phyloP scores from a whole-genome alignment of 2,329 filamentous ascomycete species.

The Botrytis fabae region DNA sequence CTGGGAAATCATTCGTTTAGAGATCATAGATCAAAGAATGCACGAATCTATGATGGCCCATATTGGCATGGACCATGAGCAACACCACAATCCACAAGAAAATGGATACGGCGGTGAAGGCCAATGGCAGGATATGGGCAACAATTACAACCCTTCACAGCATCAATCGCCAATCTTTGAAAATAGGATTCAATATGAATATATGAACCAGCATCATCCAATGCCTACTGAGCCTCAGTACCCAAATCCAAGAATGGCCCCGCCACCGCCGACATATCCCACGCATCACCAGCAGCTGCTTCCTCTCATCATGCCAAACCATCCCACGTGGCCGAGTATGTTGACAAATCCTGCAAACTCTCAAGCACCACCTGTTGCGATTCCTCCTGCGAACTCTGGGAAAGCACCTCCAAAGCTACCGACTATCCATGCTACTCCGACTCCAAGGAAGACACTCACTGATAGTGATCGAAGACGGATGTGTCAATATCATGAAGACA shows the following conservation, averaged over 20 bases:
- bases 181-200: conserved; percentile 65
- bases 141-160: conserved; percentile 50
- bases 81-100: conserved; percentile 37
- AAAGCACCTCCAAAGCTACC: conserved; percentile 48
- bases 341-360: conserved; percentile 68
- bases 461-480: conserved; percentile 88
- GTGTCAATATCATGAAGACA: conserved; percentile 90
- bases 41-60: conserved; percentile 43
- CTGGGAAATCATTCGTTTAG: conserved; percentile 8
- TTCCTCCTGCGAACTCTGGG: conserved; percentile 53
- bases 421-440: conserved; percentile 55
- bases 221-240: conserved; percentile 58
- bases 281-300: conserved; percentile 57
- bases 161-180: conserved; percentile 70
- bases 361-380: conserved; percentile 56
- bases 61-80: conserved; percentile 41
- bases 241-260: conserved; percentile 50
- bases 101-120: conserved; percentile 48
- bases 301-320: conserved; percentile 69
- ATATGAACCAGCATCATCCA: conserved; percentile 58
- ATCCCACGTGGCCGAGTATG: conserved; percentile 77
- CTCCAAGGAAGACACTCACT: conserved; percentile 83
- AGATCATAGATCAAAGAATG: conserved; percentile 32
- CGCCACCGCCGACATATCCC: conserved; percentile 55
- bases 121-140: conserved; percentile 55